Base-by-base conservation (phyloP, 306 rosid species). In the Luffa acutangula region DNA sequence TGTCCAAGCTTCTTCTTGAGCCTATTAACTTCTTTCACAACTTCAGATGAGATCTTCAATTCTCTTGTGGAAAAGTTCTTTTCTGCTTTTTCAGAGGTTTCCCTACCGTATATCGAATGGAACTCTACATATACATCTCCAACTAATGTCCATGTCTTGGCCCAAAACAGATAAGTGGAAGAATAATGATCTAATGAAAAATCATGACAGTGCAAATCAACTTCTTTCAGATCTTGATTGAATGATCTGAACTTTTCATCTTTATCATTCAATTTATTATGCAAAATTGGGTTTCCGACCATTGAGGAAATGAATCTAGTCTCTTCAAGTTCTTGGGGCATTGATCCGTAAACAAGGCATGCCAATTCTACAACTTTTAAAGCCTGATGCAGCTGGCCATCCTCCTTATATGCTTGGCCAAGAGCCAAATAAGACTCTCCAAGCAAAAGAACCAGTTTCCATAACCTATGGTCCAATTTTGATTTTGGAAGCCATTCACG, bases 371-470 rank as follows among this genome's bases (percentile, higher is more conserved):
- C 91, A 43, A 94, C 95, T 81, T 92, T 92, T 73, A 94, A 87
- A 83, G 98, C 90, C 82, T 89, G 94, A 87, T 88, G 87, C 83
- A 94, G 85, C 83, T 91, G 98, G 31, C 81, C 84, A 77, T 92
- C 98, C 84, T 89, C 97, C 83, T 79, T 89, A 77, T 94, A 94
- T 79, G 97, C 97, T 80, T 91, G 93, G 20, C 95, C 93, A 83
- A 94, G 97, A 18, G 93, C 97, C 90, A 94, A 91, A 88, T 94
- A 94, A 59, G 97, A 89, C 83, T 94, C 98, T 69, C 97, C 97
- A 78, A 94, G 98, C 89, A 94, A 87, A 80, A 94, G 98, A 83
- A 94, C 97, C 70, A 94, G 91, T 79, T 94, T 94, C 98, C 98
- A 92, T 83, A 92, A 80, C 88, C 89, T 94, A 83, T 89, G 85